A percentile compares a stretch with the other conserved stretches of the same genome.
Conservation (phyloP, 1,139 yeast genomes). For the Taphrina betulina region DNA sequence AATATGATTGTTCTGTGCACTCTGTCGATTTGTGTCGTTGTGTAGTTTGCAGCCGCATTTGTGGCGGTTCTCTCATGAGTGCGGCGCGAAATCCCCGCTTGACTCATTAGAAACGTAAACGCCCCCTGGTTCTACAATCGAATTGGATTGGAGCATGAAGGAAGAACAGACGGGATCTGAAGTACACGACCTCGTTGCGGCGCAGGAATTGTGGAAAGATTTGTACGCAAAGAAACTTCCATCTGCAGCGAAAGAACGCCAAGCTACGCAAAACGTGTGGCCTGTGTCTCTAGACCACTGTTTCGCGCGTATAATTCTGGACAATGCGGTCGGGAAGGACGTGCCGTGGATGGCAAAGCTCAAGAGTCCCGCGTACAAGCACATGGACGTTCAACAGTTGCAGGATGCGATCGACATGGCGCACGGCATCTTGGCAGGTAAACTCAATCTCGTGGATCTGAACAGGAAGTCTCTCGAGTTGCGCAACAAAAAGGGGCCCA, state of each 20-base stretch:
- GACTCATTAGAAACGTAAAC: no score
- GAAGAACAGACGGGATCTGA: no score
- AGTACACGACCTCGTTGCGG: no score
- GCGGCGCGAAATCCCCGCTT: no score
- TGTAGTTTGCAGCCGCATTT: no score
- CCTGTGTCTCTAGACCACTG: constrained; percentile 21
- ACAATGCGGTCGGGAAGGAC: constrained; percentile 6
- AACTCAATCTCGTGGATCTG: neutral
- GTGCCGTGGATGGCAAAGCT: constrained; percentile 15
- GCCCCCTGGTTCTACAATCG: no score
- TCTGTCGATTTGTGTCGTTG: no score
- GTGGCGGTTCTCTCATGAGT: no score
- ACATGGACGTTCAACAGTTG: constrained; percentile 5
- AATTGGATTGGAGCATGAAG: no score
- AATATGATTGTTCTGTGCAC: no score
- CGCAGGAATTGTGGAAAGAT: constrained; percentile 2
- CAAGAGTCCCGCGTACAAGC: constrained; percentile 16
- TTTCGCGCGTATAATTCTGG: constrained; percentile 25
- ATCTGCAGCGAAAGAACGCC: neutral
- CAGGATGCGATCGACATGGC: constrained; percentile 9
- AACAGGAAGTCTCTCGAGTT: constrained; percentile 8
- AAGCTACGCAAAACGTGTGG: neutral
- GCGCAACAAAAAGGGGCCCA: constrained; percentile 4
- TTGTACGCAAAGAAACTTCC: constrained; percentile 8
- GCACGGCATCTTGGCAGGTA: neutral